Conservation (phyloP, 2,329 filamentous ascomycete genomes). For the Sporothrix globosa region DNA sequence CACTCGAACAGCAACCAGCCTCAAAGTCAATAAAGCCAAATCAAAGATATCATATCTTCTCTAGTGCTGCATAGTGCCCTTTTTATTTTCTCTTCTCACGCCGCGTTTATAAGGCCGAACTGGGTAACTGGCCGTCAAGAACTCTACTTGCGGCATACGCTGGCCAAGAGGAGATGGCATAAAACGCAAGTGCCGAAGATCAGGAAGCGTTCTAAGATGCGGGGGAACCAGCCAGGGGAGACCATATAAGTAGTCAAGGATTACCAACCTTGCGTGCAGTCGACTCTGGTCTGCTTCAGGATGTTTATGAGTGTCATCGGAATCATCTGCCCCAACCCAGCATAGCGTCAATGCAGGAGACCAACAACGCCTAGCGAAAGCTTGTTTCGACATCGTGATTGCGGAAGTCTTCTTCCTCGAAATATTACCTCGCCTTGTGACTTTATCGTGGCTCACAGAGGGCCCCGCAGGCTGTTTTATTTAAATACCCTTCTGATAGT, state of each 20-base stretch:
- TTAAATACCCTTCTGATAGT: too few relatives aligned
- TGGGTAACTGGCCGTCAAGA: neutral
- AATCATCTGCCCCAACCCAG: neutral
- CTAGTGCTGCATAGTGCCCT: neutral
- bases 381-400: too few relatives aligned
- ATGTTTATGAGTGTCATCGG: too few relatives aligned
- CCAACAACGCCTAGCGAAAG: too few relatives aligned
- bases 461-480: too few relatives aligned
- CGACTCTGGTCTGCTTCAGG: too few relatives aligned
- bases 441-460: too few relatives aligned
- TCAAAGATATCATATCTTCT: neutral
- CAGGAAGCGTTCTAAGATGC: slow-evolving; percentile 6
- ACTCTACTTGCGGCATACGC: neutral
- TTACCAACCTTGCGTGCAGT: neutral
- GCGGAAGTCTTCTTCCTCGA: too few relatives aligned
- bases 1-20: neutral
- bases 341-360: too few relatives aligned
- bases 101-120: slow-evolving; percentile 23
- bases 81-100: neutral
- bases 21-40: neutral
- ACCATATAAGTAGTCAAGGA: neutral
- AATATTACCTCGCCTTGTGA: too few relatives aligned
- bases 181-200: slow-evolving; percentile 6
- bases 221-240: neutral
- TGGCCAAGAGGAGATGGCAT: neutral